phyloP scores from a whole-genome alignment of 306 rosid species.

The Acacia melanoxylon region DNA sequence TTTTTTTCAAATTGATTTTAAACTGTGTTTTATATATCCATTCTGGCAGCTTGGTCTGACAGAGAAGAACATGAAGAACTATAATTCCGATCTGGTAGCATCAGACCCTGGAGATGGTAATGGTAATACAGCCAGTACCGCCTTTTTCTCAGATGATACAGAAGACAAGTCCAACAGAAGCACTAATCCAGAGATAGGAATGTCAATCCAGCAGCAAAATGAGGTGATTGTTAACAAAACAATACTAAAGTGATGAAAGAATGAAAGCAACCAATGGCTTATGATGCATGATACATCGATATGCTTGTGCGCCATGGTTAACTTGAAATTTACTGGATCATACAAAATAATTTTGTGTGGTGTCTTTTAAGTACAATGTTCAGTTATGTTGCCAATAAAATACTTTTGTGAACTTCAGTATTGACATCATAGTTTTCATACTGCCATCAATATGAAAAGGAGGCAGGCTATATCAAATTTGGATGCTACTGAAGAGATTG shows the following conservation, averaged over 20 bases:
- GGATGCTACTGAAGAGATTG: background rate
- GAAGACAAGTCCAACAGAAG: slow-evolving; percentile 64
- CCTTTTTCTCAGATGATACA: slow-evolving; percentile 90
- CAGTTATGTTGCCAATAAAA: slow-evolving; percentile 2
- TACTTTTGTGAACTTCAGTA: background rate
- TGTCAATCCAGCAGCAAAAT: slow-evolving; percentile 54
- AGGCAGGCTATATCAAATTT: background rate
- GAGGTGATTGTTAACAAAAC: slow-evolving; percentile 50
- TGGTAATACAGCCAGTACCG: slow-evolving; percentile 82
- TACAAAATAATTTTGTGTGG: background rate
- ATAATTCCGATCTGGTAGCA: slow-evolving; percentile 68
- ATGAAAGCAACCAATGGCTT: slow-evolving; percentile 2
- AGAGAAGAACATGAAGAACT: slow-evolving; percentile 81
- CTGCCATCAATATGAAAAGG: background rate
- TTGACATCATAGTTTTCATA: background rate
- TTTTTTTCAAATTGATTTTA: slow-evolving; percentile 13
- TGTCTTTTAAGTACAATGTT: background rate
- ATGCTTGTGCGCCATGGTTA: background rate
- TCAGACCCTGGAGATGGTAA: slow-evolving; percentile 95
- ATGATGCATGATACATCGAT: background rate
- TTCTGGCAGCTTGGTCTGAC: slow-evolving; percentile 79
- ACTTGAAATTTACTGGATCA: slow-evolving; percentile 3
- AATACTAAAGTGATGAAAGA: slow-evolving; percentile 3
- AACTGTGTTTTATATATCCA: slow-evolving; percentile 21
- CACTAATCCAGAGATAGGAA: slow-evolving; percentile 60